Evolutionary conservation across 352 stramenopile genomes (phyloP).

Genomic region (Saprolegnia parasitica): DNA sequence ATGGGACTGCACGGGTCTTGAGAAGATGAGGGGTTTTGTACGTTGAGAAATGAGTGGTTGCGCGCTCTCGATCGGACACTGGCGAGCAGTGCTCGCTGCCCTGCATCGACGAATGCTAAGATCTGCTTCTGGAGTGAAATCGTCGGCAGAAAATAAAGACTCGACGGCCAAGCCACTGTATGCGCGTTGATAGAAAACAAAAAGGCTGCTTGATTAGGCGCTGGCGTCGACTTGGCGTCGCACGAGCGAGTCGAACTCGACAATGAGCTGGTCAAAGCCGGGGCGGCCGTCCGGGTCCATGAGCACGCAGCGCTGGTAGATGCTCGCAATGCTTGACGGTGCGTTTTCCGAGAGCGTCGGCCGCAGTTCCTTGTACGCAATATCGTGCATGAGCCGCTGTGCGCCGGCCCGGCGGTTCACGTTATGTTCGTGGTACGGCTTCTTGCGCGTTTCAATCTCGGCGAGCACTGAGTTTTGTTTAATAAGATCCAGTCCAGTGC

Average conservation of each 20-base stretch:
- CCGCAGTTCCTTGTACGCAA: neutral
- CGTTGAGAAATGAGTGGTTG: too few relatives aligned
- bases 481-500: neutral
- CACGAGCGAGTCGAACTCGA: neutral
- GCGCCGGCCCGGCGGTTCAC: neutral
- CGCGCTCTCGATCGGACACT: too few relatives aligned
- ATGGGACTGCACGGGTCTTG: too few relatives aligned
- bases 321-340: neutral
- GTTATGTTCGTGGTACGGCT: slow-evolving; percentile 34
- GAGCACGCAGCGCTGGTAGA: neutral
- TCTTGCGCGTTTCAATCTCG: slow-evolving; percentile 64
- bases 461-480: slow-evolving; percentile 44
- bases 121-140: too few relatives aligned
- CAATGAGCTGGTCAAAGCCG: neutral
- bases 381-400: neutral
- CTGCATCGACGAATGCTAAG: too few relatives aligned
- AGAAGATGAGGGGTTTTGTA: too few relatives aligned
- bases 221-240: neutral
- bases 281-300: neutral
- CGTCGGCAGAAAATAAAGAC: too few relatives aligned
- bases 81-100: too few relatives aligned
- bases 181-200: too few relatives aligned
- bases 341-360: neutral
- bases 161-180: too few relatives aligned
- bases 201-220: too few relatives aligned